Percentiles rank a stretch among this genome's conserved stretches.
phyloP scores from a whole-genome alignment of 2,329 filamentous ascomycete species.

The Trichoderma sp. region DNA sequence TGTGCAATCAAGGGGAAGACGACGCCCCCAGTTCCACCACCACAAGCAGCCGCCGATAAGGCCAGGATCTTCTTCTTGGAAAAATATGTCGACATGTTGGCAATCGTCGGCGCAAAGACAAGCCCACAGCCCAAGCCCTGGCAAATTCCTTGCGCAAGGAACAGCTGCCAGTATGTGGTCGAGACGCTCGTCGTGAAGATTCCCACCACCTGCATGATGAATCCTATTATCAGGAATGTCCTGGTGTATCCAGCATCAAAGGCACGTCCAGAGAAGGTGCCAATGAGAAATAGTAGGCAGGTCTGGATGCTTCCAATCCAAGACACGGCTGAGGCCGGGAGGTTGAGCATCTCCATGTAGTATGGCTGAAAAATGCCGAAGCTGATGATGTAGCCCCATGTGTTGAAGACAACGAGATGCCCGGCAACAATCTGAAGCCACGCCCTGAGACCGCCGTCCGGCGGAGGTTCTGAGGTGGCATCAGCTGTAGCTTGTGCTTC shows the following conservation, averaged over 20 bases:
- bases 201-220: constrained; percentile 45
- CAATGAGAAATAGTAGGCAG: constrained; percentile 42
- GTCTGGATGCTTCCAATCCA: constrained; percentile 51
- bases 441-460: constrained; percentile 38
- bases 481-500: neutral
- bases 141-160: constrained; percentile 55
- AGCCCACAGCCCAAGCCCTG: constrained; percentile 55
- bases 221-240: constrained; percentile 34
- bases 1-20: constrained; percentile 60
- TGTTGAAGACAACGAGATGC: constrained; percentile 39
- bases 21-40: constrained; percentile 60
- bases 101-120: constrained; percentile 52
- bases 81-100: constrained; percentile 62
- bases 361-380: constrained; percentile 42
- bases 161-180: constrained; percentile 46
- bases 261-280: constrained; percentile 41
- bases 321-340: constrained; percentile 40
- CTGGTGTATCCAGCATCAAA: constrained; percentile 44
- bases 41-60: constrained; percentile 57
- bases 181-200: constrained; percentile 46
- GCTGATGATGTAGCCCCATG: constrained; percentile 41
- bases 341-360: constrained; percentile 35
- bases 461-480: constrained; percentile 25
- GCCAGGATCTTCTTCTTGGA: constrained; percentile 57
- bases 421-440: constrained; percentile 41